A percentile compares a stretch with the other conserved stretches of the same genome.
Evolutionary conservation across 179 eudicot species (phyloP).

Genomic region (Beta lomatogona): DNA sequence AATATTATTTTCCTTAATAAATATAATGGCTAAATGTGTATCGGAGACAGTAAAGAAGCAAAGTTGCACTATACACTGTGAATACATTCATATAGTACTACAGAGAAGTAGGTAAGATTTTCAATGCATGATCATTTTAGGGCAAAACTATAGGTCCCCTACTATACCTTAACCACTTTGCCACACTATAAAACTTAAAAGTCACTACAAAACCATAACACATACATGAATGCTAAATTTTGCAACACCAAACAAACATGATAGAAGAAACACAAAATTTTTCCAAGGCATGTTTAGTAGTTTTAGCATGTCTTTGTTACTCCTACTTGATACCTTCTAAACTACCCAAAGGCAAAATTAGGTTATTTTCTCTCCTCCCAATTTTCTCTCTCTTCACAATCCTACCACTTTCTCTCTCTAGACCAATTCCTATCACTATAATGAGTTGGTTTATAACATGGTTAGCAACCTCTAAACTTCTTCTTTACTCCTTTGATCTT

Average conservation of each 20-base stretch:
- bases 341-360: constrained; percentile 37
- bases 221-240: neutral
- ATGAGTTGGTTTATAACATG: constrained; percentile 53
- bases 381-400: constrained; percentile 39
- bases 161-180: neutral
- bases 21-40: too few species aligned
- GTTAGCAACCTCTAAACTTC: constrained; percentile 60
- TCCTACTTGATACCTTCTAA: constrained; percentile 32
- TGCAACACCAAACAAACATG: neutral
- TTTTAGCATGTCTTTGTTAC: constrained; percentile 40
- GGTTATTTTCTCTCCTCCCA: constrained; percentile 44
- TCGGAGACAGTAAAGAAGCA: too few species aligned
- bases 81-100: too few species aligned
- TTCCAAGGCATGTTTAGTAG: constrained; percentile 37
- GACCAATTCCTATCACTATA: constrained; percentile 37
- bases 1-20: too few species aligned
- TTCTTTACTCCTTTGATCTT: constrained; percentile 44
- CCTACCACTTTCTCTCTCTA: constrained; percentile 50
- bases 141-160: too few species aligned
- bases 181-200: neutral
- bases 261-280: constrained; percentile 19
- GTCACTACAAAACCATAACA: too few species aligned
- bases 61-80: too few species aligned
- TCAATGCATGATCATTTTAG: too few species aligned
- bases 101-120: too few species aligned